Evolutionary conservation across 345 rosid species (phyloP).

Genomic region (Euphorbia lathyris): DNA sequence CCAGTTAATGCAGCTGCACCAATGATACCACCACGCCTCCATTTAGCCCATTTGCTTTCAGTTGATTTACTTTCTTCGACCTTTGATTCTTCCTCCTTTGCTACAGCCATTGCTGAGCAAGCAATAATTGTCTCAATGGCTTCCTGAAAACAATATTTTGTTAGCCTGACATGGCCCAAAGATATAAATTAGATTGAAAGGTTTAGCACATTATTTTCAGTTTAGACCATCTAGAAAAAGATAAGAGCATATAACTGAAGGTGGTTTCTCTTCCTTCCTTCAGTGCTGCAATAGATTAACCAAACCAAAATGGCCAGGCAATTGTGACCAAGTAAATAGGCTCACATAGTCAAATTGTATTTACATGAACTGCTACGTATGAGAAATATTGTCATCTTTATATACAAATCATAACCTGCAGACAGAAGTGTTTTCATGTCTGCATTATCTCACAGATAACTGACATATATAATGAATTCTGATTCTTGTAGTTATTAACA

Average conservation of each 20-base stretch:
- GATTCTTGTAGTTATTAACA: neutral
- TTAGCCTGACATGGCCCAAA: neutral
- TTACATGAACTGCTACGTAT: neutral
- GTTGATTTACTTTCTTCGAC: conserved; percentile 47
- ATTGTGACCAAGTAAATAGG: neutral
- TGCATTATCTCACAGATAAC: conserved; percentile 1
- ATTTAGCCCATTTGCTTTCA: conserved; percentile 56
- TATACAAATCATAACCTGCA: neutral
- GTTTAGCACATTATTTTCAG: neutral
- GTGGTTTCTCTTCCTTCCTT: neutral
- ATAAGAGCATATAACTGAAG: neutral
- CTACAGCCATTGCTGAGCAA: conserved; percentile 87
- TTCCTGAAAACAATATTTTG: conserved; percentile 37
- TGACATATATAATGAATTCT: neutral
- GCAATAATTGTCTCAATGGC: conserved; percentile 83
- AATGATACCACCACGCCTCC: conserved; percentile 96
- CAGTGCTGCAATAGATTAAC: neutral
- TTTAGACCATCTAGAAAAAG: neutral
- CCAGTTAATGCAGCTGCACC: conserved; percentile 97
- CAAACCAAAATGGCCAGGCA: neutral
- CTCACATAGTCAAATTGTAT: neutral
- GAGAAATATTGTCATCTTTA: conserved; percentile 7
- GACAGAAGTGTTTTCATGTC: neutral
- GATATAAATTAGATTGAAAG: neutral
- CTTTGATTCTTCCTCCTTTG: conserved; percentile 54